Percentiles rank a stretch among this genome's conserved stretches.
Evolutionary conservation across 129 eudicot genomes (phyloP).

Genomic region (Calendula officinalis): DNA sequence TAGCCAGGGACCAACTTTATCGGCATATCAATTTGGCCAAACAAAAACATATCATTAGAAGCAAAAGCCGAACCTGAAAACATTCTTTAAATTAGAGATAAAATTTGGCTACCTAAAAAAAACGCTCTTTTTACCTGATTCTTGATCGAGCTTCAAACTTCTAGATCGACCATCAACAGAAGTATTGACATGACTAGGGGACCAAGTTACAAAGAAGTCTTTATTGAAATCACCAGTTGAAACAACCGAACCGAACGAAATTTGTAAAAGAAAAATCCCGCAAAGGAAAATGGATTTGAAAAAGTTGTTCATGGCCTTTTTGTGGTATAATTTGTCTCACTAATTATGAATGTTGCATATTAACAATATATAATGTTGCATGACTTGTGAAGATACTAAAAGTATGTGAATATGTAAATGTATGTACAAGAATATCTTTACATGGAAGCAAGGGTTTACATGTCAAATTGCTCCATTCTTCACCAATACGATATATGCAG

Average conservation of each 20-base stretch:
- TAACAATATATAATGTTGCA: conserved; percentile 32
- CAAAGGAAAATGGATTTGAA: conserved; percentile 25
- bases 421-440: conserved; percentile 70
- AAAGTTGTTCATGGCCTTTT: conserved; percentile 34
- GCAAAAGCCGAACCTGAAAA: conserved; percentile 67
- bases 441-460: conserved; percentile 52
- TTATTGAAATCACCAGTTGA: conserved; percentile 73
- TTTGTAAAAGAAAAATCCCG: conserved; percentile 30
- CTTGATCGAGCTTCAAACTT: conserved; percentile 61
- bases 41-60: conserved; percentile 74
- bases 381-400: conserved; percentile 23
- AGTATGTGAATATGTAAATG: conserved; percentile 33
- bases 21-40: conserved; percentile 86
- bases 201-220: conserved; percentile 73
- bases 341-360: conserved; percentile 17
- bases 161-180: conserved; percentile 68
- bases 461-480: conserved; percentile 9
- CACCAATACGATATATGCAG: not conserved
- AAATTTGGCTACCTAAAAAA: not conserved
- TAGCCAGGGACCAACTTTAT: conserved; percentile 70
- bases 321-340: conserved; percentile 1
- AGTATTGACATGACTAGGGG: conserved; percentile 79
- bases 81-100: not conserved
- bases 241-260: conserved; percentile 56
- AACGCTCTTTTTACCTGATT: conserved; percentile 46